Base-by-base conservation (phyloP, 164 flowering plant species). In the Brasenia schreberi region DNA sequence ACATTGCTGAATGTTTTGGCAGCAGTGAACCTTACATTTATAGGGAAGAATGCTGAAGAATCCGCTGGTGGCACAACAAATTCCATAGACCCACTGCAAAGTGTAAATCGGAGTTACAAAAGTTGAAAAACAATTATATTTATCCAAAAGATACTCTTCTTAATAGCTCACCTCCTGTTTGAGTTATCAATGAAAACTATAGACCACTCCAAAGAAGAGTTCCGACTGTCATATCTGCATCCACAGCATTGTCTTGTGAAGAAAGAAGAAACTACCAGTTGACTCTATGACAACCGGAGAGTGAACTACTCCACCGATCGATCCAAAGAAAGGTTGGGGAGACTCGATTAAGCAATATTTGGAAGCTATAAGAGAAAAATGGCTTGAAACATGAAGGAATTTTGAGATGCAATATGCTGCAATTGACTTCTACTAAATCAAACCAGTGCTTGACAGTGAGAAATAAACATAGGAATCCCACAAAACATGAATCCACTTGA, bases 11-110 rank as follows among this genome's bases (percentile, higher is more conserved):
- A 94, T 59, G 99, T 94, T 64, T 72, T 88, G 19, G 90, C 76
- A 10, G 99, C 89, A 62, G 87, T 75, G 76, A 95, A 95, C 64
- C 83, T 76, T 56, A 92, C 89, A 64, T 92, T 85, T 59, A 95
- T 95, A 39, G 99, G 99, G 76, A 92, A 95, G 76, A 92, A 92
- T 14, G 64, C 85, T 6, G 96, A 85, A 43, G 89, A 73, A 80
- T 95, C 97, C 43, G 86, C 85, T 56, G 97, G 85, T 62, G 99
- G 99, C 66, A 92, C 92, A 67, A 92, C 96, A 77, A 95, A 95
- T 77, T 95, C 99, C 99, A 95, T 78, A 27, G 97, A 84, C 64
- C 99, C 99, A 80, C 99, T 95, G 88, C 79, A 72, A 42, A 27
- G n/a, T 60, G 18, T 53, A 62, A 18, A 61, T 18, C 16, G 43